Base-by-base conservation (phyloP, 371 early-diverging fungal genomes). In the Apophysomyces elegans region DNA sequence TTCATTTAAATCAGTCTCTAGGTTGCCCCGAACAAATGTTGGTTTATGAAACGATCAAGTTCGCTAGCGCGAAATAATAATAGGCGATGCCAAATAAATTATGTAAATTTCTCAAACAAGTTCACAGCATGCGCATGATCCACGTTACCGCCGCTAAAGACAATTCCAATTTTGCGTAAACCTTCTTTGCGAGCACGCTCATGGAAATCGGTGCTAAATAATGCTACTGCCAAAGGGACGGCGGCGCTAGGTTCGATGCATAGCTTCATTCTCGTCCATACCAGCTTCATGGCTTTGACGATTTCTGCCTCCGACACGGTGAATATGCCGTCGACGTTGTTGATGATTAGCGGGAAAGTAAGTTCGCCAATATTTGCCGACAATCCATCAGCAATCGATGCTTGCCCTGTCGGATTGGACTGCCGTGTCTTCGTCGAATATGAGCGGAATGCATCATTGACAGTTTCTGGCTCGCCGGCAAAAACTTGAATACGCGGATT, bases 241-340 rank as follows among this genome's bases (percentile, higher is more conserved):
- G 79, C 84, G 0, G 84, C 81, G 58, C 81, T 81, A 7, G 88
- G 84, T 63, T 88, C 88, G 56, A 85, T 78, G 21, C 79, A 78
- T 0, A 83, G 60, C 63, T 85, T 86, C 75, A 82, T 74, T 9
- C 84, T 75, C 57, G 73, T 76, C 77, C 77, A 88, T 13, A 88
- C 74, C 21, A 83, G 39, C 41, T 76, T 59, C 78, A 80, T 86
- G 12, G 88, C 79, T 16, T 71, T 65, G 35, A 80, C 66, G 61
- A 86, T 88, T 37, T 84, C 68, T 21, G 75, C 74, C 60, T 86
- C 88, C 4, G 79, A 75, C 12, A 85, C 88, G 5, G 78, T 79
- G 66, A 79, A 83, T 16, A 86, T 78, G 56, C 70, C 79, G 68
- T 88, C 85, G 1, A 86, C 84, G 18, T 74, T 36, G 11, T 80